These are phyloP conservation scores for Fistulina hepatica DNA, from an alignment of 1,284 basidiomycete genomes.

Conservation along the genomic window DNA sequence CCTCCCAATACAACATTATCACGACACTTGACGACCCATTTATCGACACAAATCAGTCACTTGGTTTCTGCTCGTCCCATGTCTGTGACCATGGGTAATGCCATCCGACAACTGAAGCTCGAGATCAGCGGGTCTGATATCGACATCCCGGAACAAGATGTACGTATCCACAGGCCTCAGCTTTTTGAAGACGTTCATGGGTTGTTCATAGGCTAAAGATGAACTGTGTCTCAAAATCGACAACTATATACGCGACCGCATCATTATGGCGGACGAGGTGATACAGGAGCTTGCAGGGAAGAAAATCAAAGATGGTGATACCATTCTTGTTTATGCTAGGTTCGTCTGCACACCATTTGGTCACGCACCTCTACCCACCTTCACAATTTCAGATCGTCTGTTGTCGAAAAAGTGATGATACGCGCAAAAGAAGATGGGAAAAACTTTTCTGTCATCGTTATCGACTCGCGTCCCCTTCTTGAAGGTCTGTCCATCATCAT, in stretches of 20 bases:
- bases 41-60: conserved; percentile 87
- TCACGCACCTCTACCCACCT: neutral
- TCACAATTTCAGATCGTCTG: conserved; percentile 69
- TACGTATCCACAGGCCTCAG: conserved; percentile 29
- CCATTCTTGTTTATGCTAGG: conserved; percentile 90
- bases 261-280: conserved; percentile 87
- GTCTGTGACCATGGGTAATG: conserved; percentile 94
- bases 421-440: conserved; percentile 67
- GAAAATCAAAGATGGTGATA: conserved; percentile 92
- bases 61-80: conserved; percentile 80
- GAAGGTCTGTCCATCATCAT: conserved; percentile 51
- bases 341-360: conserved; percentile 23
- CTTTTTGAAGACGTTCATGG: conserved; percentile 3
- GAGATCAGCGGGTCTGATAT: conserved; percentile 90
- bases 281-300: conserved; percentile 82
- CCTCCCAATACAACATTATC: conserved; percentile 76
- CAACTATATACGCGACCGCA: conserved; percentile 88
- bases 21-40: conserved; percentile 76
- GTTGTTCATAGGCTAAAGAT: conserved; percentile 66
- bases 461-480: conserved; percentile 89
- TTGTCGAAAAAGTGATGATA: conserved; percentile 86
- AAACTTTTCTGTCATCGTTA: conserved; percentile 81
- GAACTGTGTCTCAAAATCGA: conserved; percentile 81
- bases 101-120: conserved; percentile 89
- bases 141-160: conserved; percentile 89